Percentiles rank a stretch among this genome's conserved stretches.
These are phyloP conservation scores for Cyclotella sp. DNA, from an alignment of 108 stramenopile genomes.

Conservation along the genomic window DNA sequence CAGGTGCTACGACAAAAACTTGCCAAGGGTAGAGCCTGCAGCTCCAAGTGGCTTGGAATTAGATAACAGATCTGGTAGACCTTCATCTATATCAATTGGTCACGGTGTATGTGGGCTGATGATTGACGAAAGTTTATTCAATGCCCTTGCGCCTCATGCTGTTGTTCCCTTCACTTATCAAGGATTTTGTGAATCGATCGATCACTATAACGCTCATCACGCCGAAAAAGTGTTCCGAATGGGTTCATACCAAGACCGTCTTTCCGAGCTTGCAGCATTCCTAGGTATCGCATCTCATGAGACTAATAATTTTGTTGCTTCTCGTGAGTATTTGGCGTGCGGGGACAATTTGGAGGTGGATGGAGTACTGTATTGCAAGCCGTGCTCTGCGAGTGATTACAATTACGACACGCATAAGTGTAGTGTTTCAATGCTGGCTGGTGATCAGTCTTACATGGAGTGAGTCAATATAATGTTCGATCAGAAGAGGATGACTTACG, in stretches of 20 bases:
- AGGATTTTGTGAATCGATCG: conserved; percentile 33
- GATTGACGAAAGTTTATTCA: conserved; percentile 18
- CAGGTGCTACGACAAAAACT: conserved; percentile 28
- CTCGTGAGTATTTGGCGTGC: conserved; percentile 38
- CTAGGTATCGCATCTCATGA: conserved; percentile 44
- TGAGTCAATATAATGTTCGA: conserved; percentile 3
- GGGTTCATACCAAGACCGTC: conserved; percentile 25
- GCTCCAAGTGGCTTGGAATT: conserved; percentile 34
- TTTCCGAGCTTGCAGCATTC: conserved; percentile 35
- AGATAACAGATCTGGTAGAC: not conserved
- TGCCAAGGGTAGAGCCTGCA: conserved; percentile 35
- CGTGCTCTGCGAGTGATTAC: conserved; percentile 25
- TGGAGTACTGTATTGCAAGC: conserved; percentile 25
- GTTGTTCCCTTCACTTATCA: conserved; percentile 30
- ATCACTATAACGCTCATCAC: conserved; percentile 39
- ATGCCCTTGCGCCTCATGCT: conserved; percentile 33
- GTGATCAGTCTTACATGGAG: conserved; percentile 39
- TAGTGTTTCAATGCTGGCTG: conserved; percentile 28
- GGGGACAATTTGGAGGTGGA: conserved; percentile 29
- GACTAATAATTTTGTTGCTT: conserved; percentile 25
- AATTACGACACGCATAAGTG: conserved; percentile 36
- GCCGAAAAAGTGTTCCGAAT: conserved; percentile 40
- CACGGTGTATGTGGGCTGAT: conserved; percentile 24
- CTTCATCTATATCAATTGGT: conserved; percentile 1
- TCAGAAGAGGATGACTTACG: too few species aligned